phyloP scores from a whole-genome alignment of 148 eudicot species.

The Polygonum maritimum region DNA sequence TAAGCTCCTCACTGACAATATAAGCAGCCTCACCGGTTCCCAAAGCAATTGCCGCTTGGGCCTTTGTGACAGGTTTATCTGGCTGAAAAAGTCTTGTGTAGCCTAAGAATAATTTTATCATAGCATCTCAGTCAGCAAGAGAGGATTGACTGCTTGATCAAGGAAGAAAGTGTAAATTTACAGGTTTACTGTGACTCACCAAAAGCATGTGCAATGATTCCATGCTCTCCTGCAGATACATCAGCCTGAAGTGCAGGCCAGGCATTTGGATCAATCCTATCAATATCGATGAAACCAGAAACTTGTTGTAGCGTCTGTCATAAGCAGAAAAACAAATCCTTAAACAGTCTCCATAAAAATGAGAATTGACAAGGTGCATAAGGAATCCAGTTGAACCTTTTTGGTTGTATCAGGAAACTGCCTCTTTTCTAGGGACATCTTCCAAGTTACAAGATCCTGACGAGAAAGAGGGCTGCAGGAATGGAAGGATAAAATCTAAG shows the following conservation, averaged over 20 bases:
- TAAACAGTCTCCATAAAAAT: slow-evolving; percentile 1
- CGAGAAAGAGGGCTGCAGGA: slow-evolving; percentile 79
- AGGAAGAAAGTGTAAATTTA: slow-evolving; percentile 9
- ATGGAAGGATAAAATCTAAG: slow-evolving; percentile 8
- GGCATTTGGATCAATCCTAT: slow-evolving; percentile 84
- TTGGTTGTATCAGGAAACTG: slow-evolving; percentile 74
- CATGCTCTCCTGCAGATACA: slow-evolving; percentile 79
- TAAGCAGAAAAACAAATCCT: slow-evolving; percentile 4
- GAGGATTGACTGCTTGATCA: not conserved
- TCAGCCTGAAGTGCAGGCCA: slow-evolving; percentile 92
- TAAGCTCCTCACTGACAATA: slow-evolving; percentile 83
- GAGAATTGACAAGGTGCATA: not conserved
- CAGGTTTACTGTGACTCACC: slow-evolving; percentile 39
- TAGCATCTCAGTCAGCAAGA: slow-evolving; percentile 6
- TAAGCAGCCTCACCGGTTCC: slow-evolving; percentile 90
- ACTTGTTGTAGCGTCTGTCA: slow-evolving; percentile 56
- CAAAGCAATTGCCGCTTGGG: slow-evolving; percentile 95
- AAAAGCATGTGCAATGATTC: slow-evolving; percentile 80
- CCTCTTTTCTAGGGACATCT: slow-evolving; percentile 82
- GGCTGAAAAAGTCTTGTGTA: slow-evolving; percentile 95
- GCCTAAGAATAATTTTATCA: slow-evolving; percentile 35
- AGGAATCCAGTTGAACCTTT: slow-evolving; percentile 39
- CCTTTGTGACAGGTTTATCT: slow-evolving; percentile 89
- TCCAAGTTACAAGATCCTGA: slow-evolving; percentile 98
- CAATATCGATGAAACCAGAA: slow-evolving; percentile 89